phyloP scores from a whole-genome alignment of 257 asterid species.

The Jacaranda mimosifolia region DNA sequence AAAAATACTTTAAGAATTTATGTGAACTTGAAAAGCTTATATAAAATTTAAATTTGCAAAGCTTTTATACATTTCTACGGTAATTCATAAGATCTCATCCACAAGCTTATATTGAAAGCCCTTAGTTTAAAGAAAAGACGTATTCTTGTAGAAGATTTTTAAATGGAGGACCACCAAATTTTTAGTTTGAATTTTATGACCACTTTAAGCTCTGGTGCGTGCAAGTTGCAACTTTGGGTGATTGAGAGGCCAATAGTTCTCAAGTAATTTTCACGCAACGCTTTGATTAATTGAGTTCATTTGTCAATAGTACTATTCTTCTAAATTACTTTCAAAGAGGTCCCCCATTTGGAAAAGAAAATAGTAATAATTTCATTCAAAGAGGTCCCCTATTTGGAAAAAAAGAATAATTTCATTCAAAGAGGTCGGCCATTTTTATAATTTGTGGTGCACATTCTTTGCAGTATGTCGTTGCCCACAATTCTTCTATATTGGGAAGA shows the following conservation, averaged over 20 bases:
- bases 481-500: background rate
- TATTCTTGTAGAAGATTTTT: background rate
- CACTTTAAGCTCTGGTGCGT: constrained; percentile 1
- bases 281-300: constrained; percentile 14
- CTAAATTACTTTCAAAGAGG: constrained; percentile 31
- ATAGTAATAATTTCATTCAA: background rate
- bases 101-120: background rate
- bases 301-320: constrained; percentile 27
- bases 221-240: background rate
- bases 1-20: too few relatives aligned
- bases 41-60: too few relatives aligned
- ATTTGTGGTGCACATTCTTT: background rate
- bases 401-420: background rate
- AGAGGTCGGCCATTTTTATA: constrained; percentile 18
- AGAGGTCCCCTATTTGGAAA: constrained; percentile 24
- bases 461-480: background rate
- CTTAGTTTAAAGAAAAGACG: background rate
- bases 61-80: too few relatives aligned
- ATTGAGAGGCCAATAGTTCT: constrained; percentile 29
- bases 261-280: constrained; percentile 32
- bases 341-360: constrained; percentile 28
- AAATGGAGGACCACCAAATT: constrained; percentile 39
- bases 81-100: background rate
- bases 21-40: too few relatives aligned
- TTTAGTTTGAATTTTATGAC: constrained; percentile 19